These are phyloP conservation scores for Nakazawaea populi DNA, from an alignment of 805 yeast genomes.

Conservation along the genomic window DNA sequence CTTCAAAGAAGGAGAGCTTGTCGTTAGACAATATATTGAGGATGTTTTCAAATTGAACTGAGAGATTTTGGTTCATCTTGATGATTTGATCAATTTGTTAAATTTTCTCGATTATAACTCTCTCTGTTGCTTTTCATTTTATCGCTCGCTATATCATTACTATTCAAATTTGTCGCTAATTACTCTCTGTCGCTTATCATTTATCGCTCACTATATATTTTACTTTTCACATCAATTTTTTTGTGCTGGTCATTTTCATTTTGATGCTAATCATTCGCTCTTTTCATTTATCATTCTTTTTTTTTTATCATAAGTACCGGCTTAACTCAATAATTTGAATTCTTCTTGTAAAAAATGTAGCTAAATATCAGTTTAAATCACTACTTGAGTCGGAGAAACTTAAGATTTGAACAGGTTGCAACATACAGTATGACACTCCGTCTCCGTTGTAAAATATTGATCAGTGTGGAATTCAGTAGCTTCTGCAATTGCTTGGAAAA, in stretches of 20 bases:
- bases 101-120: too few relatives aligned
- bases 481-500: too few relatives aligned
- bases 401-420: too few relatives aligned
- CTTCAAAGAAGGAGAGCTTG: slow-evolving; percentile 65
- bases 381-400: too few relatives aligned
- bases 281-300: not conserved
- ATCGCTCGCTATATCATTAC: too few relatives aligned
- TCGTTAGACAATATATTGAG: slow-evolving; percentile 58
- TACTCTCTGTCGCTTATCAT: not conserved
- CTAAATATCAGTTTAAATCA: not conserved
- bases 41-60: slow-evolving; percentile 26
- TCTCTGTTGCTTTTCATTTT: too few relatives aligned
- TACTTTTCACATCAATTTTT: not conserved
- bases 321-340: not conserved
- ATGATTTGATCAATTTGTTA: too few relatives aligned
- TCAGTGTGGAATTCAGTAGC: too few relatives aligned
- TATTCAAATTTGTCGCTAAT: too few relatives aligned
- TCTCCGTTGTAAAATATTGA: too few relatives aligned
- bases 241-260: not conserved
- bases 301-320: not conserved
- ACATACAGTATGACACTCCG: too few relatives aligned
- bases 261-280: not conserved
- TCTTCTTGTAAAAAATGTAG: not conserved
- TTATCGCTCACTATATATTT: not conserved
- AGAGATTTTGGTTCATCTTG: not conserved